Base-by-base conservation (phyloP, 2,329 filamentous ascomycete genomes). In the Byssothecium circinans region DNA sequence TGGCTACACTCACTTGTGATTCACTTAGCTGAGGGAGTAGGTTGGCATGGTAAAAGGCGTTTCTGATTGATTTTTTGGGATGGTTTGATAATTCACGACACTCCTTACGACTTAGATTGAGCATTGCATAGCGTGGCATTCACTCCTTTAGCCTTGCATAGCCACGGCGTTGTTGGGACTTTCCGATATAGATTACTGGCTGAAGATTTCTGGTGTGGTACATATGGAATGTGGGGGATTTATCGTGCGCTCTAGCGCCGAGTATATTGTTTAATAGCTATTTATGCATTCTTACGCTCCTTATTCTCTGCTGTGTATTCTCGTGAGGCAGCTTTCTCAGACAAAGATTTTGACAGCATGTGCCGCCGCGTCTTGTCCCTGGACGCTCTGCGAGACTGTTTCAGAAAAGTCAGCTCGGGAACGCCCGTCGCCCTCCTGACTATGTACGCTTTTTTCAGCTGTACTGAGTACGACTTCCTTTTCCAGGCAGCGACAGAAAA, bases 121-220 rank as follows among this genome's bases (percentile, higher is more conserved):
- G 22, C 33, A 43, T 37, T 17, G 19, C 42, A 56, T 50, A 49
- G 37, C 43, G 49, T 46, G 47, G 45, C 42, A 35, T 52, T 22
- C 54, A 58, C 40, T 54, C 56, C 38, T 54, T 54, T 39, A 49
- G 43, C 36, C 49, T 56, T 56, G 60, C 61, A 62, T 60, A 58
- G 57, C 54, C 50, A 30, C 36, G 60, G 61, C 53, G 58, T 59
- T 58, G 20, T 40, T 40, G 15, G n/a, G 25, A 20, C 18, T 37
- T 5, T n/a, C n/a, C n/a, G n/a, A n/a, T n/a, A n/a, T n/a, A n/a
- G n/a, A n/a, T n/a, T n/a, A n/a, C n/a, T n/a, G n/a, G n/a, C n/a
- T n/a, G n/a, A n/a, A n/a, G n/a, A n/a, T n/a, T n/a, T n/a, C n/a
- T n/a, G n/a, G n/a, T n/a, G n/a, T n/a, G n/a, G n/a, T n/a, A n/a